phyloP scores from a whole-genome alignment of 345 rosid genomes.

The Eucalyptus marginata region DNA sequence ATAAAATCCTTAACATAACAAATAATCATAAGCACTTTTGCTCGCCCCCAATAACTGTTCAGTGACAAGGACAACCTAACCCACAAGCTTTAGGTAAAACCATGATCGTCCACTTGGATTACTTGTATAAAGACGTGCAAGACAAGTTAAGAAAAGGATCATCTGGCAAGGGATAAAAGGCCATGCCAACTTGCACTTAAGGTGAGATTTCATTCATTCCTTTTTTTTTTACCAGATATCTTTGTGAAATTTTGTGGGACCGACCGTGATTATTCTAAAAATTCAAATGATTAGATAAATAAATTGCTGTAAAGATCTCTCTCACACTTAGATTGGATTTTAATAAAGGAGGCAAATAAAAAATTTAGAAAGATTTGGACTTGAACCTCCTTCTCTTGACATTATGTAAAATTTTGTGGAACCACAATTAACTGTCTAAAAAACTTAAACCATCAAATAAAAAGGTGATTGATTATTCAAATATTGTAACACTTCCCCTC shows the following conservation, averaged over 20 bases:
- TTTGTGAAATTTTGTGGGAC: neutral
- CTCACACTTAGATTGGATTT: neutral
- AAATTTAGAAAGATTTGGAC: neutral
- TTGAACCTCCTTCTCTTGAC: neutral
- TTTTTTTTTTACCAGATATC: neutral
- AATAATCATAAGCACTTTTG: neutral
- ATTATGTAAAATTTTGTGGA: too few species aligned
- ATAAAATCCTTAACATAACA: neutral
- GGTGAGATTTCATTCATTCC: neutral
- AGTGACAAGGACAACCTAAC: neutral
- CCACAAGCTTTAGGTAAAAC: neutral
- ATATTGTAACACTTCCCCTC: neutral
- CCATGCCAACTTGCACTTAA: neutral
- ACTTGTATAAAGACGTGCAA: neutral
- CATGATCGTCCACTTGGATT: neutral
- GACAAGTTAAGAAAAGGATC: neutral
- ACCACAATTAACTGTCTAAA: too few species aligned
- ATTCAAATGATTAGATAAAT: neutral
- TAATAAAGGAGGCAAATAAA: neutral
- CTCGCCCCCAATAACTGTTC: neutral
- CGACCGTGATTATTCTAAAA: neutral
- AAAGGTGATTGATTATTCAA: neutral
- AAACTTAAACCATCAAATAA: neutral
- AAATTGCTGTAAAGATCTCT: neutral
- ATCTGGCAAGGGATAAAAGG: neutral